Evolutionary conservation across 208 protist genomes (phyloP).

Genomic region (Crithidia bombi): DNA sequence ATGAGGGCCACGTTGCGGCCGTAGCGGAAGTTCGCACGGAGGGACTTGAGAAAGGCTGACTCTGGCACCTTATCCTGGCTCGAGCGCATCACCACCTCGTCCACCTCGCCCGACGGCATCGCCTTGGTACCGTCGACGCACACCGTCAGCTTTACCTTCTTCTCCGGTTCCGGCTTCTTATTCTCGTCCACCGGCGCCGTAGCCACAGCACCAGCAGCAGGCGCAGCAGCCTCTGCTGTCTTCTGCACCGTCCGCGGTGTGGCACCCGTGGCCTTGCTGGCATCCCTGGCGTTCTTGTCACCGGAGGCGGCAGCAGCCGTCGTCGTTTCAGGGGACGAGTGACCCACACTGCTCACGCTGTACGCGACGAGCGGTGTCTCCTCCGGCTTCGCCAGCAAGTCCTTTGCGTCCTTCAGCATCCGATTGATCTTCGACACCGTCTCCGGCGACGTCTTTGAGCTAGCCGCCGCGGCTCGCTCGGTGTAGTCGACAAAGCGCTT

Average conservation of each 20-base stretch:
- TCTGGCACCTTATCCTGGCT: constrained; percentile 20
- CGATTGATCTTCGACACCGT: constrained; percentile 51
- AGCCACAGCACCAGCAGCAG: background rate
- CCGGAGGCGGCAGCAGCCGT: background rate
- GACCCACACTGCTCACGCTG: constrained; percentile 3
- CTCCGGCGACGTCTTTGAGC: constrained; percentile 37
- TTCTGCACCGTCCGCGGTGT: constrained; percentile 5
- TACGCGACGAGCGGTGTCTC: constrained; percentile 30
- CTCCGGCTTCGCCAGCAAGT: constrained; percentile 51
- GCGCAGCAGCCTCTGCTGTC: background rate
- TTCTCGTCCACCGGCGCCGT: constrained; percentile 2
- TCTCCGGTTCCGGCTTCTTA: constrained; percentile 15
- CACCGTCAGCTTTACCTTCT: constrained; percentile 26
- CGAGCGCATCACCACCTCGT: constrained; percentile 37
- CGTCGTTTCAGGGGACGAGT: background rate
- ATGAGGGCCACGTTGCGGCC: constrained; percentile 54
- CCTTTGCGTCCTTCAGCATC: constrained; percentile 82
- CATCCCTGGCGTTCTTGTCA: background rate
- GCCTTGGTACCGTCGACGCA: constrained; percentile 26
- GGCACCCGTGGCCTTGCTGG: constrained; percentile 9
- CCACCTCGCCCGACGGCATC: constrained; percentile 14
- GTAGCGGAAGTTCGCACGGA: constrained; percentile 19
- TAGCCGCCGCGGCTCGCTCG: constrained; percentile 43
- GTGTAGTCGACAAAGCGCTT: constrained; percentile 82
- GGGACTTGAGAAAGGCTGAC: constrained; percentile 31